Percentiles rank a stretch among this genome's conserved stretches.
phyloP scores from a whole-genome alignment of 495 filamentous ascomycete genomes.

The Penicillium robsamsonii region DNA sequence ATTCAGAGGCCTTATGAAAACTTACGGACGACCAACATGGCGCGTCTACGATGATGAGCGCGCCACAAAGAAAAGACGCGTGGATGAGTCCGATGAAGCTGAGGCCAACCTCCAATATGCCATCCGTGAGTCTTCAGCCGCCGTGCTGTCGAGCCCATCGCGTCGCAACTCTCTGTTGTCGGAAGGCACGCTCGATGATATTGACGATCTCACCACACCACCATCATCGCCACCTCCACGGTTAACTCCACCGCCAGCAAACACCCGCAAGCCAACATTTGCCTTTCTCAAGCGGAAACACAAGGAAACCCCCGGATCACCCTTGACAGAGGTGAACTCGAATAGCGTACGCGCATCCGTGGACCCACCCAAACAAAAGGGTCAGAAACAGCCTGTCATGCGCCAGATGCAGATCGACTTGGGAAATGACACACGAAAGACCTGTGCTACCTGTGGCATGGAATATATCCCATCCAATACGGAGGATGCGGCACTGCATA shows the following conservation, averaged over 20 bases:
- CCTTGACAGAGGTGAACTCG: constrained; percentile 51
- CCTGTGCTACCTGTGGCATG: constrained; percentile 67
- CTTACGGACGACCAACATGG: constrained; percentile 50
- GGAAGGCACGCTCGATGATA: constrained; percentile 45
- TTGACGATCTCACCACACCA: constrained; percentile 47
- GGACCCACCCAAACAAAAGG: constrained; percentile 40
- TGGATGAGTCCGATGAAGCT: constrained; percentile 47
- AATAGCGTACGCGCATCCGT: constrained; percentile 47
- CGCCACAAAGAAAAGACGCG: constrained; percentile 49
- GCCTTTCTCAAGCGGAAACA: constrained; percentile 56
- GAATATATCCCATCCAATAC: constrained; percentile 65
- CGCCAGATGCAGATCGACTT: constrained; percentile 69
- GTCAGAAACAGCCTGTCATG: constrained; percentile 39
- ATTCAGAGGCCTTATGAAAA: constrained; percentile 51
- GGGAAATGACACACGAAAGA: constrained; percentile 56
- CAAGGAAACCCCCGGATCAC: constrained; percentile 37
- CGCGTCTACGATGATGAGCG: constrained; percentile 50
- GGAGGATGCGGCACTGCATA: constrained; percentile 64
- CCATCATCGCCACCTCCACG: constrained; percentile 56
- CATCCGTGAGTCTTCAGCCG: constrained; percentile 50
- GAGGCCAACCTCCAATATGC: constrained; percentile 48
- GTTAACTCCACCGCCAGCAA: constrained; percentile 56
- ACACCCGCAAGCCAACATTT: constrained; percentile 52
- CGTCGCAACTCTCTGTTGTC: constrained; percentile 50
- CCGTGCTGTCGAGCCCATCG: constrained; percentile 49